Conservation (phyloP, 352 stramenopile genomes). For the Globisporangium viniferum region DNA sequence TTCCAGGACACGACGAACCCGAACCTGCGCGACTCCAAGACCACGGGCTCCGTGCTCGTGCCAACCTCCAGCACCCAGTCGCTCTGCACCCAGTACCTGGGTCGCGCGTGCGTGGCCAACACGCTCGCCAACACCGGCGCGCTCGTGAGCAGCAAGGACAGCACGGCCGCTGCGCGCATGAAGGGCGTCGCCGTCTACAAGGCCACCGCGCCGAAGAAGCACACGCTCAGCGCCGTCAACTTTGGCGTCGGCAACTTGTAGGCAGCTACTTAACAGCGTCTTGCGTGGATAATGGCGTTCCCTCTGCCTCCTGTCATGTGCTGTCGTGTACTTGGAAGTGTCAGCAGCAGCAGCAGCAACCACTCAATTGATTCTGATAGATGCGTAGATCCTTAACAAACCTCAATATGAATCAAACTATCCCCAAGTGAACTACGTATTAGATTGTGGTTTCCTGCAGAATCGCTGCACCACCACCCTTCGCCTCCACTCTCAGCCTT, state of each 20-base stretch:
- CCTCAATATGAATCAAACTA: too few species aligned
- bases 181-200: slow-evolving; percentile 12
- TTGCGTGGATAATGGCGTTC: background rate
- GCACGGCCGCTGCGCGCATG: slow-evolving; percentile 5
- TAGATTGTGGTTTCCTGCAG: too few species aligned
- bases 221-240: slow-evolving; percentile 3
- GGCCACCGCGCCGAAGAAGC: background rate
- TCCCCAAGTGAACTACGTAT: too few species aligned
- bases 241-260: slow-evolving; percentile 10
- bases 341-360: background rate
- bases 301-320: background rate
- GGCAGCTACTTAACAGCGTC: background rate
- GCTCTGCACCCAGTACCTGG: slow-evolving; percentile 7
- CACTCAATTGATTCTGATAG: background rate
- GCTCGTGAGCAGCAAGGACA: slow-evolving; percentile 6
- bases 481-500: too few species aligned
- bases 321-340: background rate
- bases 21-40: slow-evolving; percentile 3
- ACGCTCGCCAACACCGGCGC: background rate
- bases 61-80: slow-evolving; percentile 9
- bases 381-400: background rate
- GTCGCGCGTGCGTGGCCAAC: slow-evolving; percentile 12
- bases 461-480: too few species aligned
- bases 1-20: slow-evolving; percentile 33
- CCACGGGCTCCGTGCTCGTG: slow-evolving; percentile 17